A percentile compares a stretch with the other conserved stretches of the same genome.
These are phyloP conservation scores for Curvularia sp. DNA, from an alignment of 2,329 filamentous ascomycete species.

Conservation along the genomic window DNA sequence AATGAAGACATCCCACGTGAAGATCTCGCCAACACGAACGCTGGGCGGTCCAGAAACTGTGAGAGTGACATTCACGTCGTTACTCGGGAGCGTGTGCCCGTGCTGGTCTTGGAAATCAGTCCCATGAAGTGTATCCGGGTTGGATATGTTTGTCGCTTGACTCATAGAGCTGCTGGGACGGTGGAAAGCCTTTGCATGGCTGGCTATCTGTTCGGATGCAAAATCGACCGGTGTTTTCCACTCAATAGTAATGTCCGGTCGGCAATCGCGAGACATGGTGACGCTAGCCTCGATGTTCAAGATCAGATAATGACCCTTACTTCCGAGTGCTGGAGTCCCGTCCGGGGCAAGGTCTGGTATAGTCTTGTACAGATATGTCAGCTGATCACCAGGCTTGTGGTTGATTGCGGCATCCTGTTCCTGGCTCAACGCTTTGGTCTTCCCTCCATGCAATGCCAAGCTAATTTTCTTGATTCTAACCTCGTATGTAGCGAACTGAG, in stretches of 20 bases:
- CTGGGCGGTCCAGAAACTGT: slow-evolving; percentile 71
- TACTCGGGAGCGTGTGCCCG: slow-evolving; percentile 37
- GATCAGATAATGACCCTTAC: slow-evolving; percentile 54
- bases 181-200: slow-evolving; percentile 42
- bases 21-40: slow-evolving; percentile 69
- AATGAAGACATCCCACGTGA: slow-evolving; percentile 76
- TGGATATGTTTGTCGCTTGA: slow-evolving; percentile 29
- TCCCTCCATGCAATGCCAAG: slow-evolving; percentile 64
- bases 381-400: slow-evolving; percentile 74
- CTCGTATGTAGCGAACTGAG: slow-evolving; percentile 71
- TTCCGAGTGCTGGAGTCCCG: slow-evolving; percentile 56
- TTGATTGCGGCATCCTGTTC: slow-evolving; percentile 62
- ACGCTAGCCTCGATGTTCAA: slow-evolving; percentile 68
- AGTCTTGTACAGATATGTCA: slow-evolving; percentile 76
- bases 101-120: slow-evolving; percentile 30
- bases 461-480: slow-evolving; percentile 67
- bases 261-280: slow-evolving; percentile 64
- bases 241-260: slow-evolving; percentile 67
- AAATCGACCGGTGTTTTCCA: slow-evolving; percentile 77
- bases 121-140: slow-evolving; percentile 40
- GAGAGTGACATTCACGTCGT: slow-evolving; percentile 74
- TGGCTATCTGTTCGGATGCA: slow-evolving; percentile 56
- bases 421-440: slow-evolving; percentile 59
- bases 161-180: slow-evolving; percentile 37
- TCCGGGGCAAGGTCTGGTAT: slow-evolving; percentile 52